phyloP scores from a whole-genome alignment of 208 protist species.

The Strigomonas oncopelti region DNA sequence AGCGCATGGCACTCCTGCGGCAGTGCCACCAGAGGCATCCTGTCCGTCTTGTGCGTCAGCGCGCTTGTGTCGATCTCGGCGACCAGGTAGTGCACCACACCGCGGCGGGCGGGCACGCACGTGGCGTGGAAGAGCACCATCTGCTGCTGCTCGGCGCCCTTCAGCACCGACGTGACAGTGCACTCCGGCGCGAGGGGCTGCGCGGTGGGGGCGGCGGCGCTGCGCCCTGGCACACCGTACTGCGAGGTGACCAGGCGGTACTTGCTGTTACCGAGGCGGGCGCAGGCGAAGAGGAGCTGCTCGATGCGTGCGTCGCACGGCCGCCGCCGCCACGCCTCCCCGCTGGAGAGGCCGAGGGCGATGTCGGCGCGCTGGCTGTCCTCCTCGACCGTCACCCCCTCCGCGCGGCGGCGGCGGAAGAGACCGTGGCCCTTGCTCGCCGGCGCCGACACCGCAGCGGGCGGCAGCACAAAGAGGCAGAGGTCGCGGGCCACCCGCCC shows the following conservation, averaged over 20 bases:
- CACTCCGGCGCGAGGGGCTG: not conserved
- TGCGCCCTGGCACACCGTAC: not conserved
- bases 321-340: conserved; percentile 2
- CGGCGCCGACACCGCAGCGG: no score
- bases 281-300: not conserved
- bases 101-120: no score
- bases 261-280: not conserved
- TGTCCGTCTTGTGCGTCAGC: conserved; percentile 20
- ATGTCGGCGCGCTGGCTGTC: conserved; percentile 8
- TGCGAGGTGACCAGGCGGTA: not conserved
- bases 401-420: no score
- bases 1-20: conserved; percentile 31
- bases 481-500: conserved; percentile 8
- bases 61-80: conserved; percentile 11
- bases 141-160: conserved; percentile 19
- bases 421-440: not conserved
- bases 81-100: conserved; percentile 23
- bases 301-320: conserved; percentile 1
- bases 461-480: conserved; percentile 13
- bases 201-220: not conserved
- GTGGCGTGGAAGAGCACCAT: conserved; percentile 8
- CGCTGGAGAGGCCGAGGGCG: not conserved
- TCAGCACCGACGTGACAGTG: conserved; percentile 1
- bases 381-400: not conserved
- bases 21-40: conserved; percentile 16